Percentiles rank a stretch among this genome's conserved stretches.
phyloP scores from a whole-genome alignment of 768 basidiomycete genomes.

The Mycena maculata region DNA sequence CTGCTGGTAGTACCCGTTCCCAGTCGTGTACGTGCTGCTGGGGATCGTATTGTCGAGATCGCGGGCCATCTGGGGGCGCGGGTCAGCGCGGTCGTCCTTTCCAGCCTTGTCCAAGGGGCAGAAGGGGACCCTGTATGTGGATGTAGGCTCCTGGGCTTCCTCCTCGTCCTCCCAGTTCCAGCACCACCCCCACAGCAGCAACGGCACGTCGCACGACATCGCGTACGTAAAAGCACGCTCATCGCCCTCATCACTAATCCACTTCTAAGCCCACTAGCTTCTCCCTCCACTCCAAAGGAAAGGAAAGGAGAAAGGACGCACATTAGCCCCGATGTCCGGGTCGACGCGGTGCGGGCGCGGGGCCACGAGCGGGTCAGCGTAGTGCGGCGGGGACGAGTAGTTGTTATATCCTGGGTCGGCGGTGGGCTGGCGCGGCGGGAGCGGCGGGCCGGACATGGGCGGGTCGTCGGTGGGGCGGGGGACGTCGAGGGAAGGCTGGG shows the following conservation, averaged over 20 bases:
- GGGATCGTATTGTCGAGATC: constrained; percentile 56
- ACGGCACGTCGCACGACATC: constrained; percentile 32
- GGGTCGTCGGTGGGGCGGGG: too few species aligned
- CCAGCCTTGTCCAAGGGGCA: too few species aligned
- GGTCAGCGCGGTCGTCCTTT: not conserved
- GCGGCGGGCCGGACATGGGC: constrained; percentile 3
- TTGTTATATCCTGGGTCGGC: too few species aligned
- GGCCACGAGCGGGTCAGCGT: constrained; percentile 67
- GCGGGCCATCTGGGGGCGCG: constrained; percentile 68
- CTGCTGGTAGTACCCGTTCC: constrained; percentile 36
- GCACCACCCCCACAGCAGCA: constrained; percentile 38
- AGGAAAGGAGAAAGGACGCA: constrained; percentile 48
- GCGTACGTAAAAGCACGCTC: constrained; percentile 27
- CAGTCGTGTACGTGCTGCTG: constrained; percentile 26
- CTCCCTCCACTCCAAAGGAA: too few species aligned
- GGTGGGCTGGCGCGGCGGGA: too few species aligned
- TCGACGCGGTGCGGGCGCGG: constrained; percentile 75
- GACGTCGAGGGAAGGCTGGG: too few species aligned
- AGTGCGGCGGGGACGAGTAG: constrained; percentile 64
- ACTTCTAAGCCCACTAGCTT: not conserved
- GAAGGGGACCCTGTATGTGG: too few species aligned
- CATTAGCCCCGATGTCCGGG: constrained; percentile 71
- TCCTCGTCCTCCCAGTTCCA: constrained; percentile 30
- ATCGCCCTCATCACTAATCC: too few species aligned
- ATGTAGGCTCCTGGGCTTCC: not conserved